Evolutionary conservation across 768 basidiomycete species (phyloP), one percentile per base, ranked within the genome.

Genomic region (Cytidiella melzeri): DNA sequence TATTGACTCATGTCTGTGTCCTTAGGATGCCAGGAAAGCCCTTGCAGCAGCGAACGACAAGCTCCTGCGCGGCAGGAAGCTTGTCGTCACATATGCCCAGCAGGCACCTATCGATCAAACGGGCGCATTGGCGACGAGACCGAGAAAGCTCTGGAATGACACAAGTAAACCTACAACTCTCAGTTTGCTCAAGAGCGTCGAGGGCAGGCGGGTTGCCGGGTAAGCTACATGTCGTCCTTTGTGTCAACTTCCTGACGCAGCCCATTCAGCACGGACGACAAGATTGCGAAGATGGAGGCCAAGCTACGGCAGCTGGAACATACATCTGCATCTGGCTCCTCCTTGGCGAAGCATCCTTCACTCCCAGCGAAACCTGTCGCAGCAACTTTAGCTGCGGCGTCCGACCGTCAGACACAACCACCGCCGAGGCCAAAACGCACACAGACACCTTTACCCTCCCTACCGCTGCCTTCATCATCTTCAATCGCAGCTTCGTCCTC

Each of bases 201-300:
- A 66, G 53, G 67, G 66, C 51, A 69, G 66, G 54, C 79, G 68
- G 60, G 74, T 64, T 52, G 67, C 80, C 69, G 74, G 74, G 76
- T 68, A 28, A 36, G 53, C 53, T 24, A 21, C 19, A 15, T 3
- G 15, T 26, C 19, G 37, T n/a, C n/a, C 37, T 49, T n/a, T n/a
- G n/a, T n/a, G n/a, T n/a, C n/a, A n/a, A n/a, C n/a, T 20, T 36
- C 13, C 30, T 23, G 34, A n/a, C 27, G 9, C 26, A 21, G 52
- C 56, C 7, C 18, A 25, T 15, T 36, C 59, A 94, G 89, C 43
- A 93, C 90, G 1, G 70, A 77, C 39, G 83, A 82, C 57, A 96
- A 97, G 68, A 99, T 99, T 57, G 92, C 93, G 6, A 79, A 85
- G 60, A 87, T 97, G 77, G 96, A 99, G 67, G 95, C 95, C 2